A percentile compares a stretch with the other conserved stretches of the same genome.
These are phyloP conservation scores for Fraxinus excelsior DNA, from an alignment of 257 asterid species.

Conservation along the genomic window DNA sequence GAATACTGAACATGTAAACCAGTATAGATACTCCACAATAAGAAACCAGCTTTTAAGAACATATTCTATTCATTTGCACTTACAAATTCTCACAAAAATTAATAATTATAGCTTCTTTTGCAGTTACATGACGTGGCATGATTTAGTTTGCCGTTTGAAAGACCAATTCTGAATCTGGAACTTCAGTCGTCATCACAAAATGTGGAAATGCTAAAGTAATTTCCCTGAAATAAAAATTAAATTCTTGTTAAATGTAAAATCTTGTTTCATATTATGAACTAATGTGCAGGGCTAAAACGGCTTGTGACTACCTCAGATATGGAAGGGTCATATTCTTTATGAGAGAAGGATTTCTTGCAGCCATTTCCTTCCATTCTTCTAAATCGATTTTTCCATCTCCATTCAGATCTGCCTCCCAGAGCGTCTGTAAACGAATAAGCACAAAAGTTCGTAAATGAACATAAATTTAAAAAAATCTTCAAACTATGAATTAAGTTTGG, in stretches of 20 bases:
- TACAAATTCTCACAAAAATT: too few relatives aligned
- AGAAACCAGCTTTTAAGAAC: not conserved
- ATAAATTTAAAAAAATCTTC: not conserved
- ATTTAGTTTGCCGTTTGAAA: constrained; percentile 30
- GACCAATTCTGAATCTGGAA: constrained; percentile 63
- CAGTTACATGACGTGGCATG: constrained; percentile 1
- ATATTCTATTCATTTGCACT: not conserved
- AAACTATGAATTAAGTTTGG: not conserved
- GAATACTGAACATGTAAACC: not conserved
- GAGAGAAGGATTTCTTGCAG: constrained; percentile 76
- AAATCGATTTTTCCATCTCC: constrained; percentile 85
- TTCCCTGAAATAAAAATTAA: constrained; percentile 53
- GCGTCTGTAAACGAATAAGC: constrained; percentile 38
- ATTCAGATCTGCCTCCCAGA: constrained; percentile 57
- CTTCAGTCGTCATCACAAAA: constrained; percentile 70
- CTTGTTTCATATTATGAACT: not conserved
- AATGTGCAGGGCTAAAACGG: not conserved
- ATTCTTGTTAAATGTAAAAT: constrained; percentile 1
- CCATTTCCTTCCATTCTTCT: constrained; percentile 86
- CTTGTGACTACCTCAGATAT: constrained; percentile 42
- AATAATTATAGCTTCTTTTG: not conserved
- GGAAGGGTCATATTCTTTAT: constrained; percentile 90
- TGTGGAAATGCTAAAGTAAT: constrained; percentile 75
- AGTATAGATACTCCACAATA: not conserved
- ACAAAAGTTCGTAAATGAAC: not conserved